phyloP scores from a whole-genome alignment of 371 early-diverging fungal genomes.

The Choanephora cucurbitarum region DNA sequence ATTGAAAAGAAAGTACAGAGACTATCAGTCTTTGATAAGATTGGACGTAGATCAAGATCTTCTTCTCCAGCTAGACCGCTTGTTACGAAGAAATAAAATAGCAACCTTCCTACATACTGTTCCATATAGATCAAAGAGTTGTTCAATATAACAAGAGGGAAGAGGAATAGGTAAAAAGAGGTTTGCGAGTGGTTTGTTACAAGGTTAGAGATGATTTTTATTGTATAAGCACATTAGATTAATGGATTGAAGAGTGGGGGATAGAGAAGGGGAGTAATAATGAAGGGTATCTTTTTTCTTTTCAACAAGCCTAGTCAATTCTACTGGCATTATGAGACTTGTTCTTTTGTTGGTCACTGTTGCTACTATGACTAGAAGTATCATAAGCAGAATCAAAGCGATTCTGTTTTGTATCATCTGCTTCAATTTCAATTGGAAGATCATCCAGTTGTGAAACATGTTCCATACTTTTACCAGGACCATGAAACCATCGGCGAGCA shows the following conservation, averaged over 20 bases:
- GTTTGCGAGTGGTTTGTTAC: no score
- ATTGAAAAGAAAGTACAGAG: slow-evolving; percentile 34
- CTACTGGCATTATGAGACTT: slow-evolving; percentile 10
- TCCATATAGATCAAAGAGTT: background rate
- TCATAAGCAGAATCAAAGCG: background rate
- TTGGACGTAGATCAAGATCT: slow-evolving; percentile 43
- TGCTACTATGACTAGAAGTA: slow-evolving; percentile 1
- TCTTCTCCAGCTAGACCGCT: slow-evolving; percentile 33
- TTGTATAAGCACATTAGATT: background rate
- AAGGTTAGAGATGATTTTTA: no score
- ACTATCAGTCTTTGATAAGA: slow-evolving; percentile 37
- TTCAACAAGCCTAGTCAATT: slow-evolving; percentile 8
- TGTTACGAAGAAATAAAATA: slow-evolving; percentile 9
- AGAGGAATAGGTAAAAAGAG: no score
- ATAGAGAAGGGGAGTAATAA: background rate
- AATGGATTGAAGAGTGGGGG: no score
- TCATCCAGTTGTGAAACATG: slow-evolving; percentile 27
- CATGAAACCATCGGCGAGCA: slow-evolving; percentile 56
- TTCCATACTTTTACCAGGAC: slow-evolving; percentile 44
- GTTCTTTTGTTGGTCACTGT: background rate
- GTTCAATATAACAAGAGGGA: background rate
- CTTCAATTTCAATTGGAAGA: background rate
- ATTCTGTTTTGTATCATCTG: background rate
- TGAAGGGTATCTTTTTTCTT: slow-evolving; percentile 3
- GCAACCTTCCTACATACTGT: no score